Base-by-base conservation (phyloP, 2,329 filamentous ascomycete genomes). In the Cladosporium sp. region DNA sequence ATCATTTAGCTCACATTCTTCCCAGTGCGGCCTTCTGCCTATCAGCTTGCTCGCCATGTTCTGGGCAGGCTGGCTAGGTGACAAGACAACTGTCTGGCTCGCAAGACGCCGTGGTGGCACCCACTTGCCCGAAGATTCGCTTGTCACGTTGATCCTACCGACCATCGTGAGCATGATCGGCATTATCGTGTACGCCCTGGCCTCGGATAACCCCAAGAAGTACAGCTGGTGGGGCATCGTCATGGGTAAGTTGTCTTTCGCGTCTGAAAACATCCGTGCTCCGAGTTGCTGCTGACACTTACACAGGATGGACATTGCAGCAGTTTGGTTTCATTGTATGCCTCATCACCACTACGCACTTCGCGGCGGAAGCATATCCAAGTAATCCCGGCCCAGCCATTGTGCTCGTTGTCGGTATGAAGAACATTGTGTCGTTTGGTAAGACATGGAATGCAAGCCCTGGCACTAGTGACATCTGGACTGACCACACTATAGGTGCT, bases 341-440 rank as follows among this genome's bases (percentile, higher is more conserved):
- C 58, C 63, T 72, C 3, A 65, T 65, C 36, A 66, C 66, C 8
- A 68, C 70, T 24, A 66, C 67, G 22, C 64, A 68, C 12, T 73
- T 72, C 52, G 68, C 67, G 2, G 61, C 64, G 3, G 68, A 67
- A 53, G 65, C 64, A 3, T 65, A 61, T 63, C 52, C 63, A 57
- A 56, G 70, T 62, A 62, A 66, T 59, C 56, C 70, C 0, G 70
- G 70, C 4, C 67, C 70, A 6, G 70, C 71, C 3, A 48, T 73
- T 34, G 69, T 73, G 7, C 63, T 68, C 10, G 70, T 72, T 7
- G 65, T 72, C 1, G 71, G 70, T 4, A 62, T 64, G 45, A 71
- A 72, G 62, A 73, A 73, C 56, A 66, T 72, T 15, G 62, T 73
- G 24, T 66, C 66, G 1, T 73, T 73, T 42, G 70, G 51, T 45